Evolutionary conservation across 2,329 filamentous ascomycete species (phyloP).

Genomic region (Emericellopsis cladophorae): DNA sequence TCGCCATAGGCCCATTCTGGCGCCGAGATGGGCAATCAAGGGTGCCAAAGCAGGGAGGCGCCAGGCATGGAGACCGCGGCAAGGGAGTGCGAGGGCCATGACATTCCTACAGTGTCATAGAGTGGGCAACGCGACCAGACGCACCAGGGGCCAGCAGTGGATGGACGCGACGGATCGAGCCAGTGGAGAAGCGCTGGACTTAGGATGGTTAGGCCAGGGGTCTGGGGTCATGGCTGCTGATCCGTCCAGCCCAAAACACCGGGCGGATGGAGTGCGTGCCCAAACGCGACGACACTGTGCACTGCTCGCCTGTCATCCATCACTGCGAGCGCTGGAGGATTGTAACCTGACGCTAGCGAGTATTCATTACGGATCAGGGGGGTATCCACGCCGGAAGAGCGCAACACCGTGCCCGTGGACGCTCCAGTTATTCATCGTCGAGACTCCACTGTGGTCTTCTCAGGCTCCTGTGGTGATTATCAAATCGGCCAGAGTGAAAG

Average conservation of each 20-base stretch:
- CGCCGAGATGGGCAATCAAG: too few species aligned
- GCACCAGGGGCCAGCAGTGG: background rate
- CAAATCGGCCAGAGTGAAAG: too few species aligned
- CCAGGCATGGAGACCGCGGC: too few species aligned
- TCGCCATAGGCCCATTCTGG: too few species aligned
- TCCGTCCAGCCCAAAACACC: constrained; percentile 4
- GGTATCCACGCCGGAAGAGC: constrained; percentile 1
- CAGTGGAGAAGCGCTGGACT: too few species aligned
- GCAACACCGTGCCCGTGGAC: constrained; percentile 3
- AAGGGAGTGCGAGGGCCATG: too few species aligned
- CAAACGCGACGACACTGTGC: background rate
- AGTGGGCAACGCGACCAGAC: background rate
- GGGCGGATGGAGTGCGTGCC: background rate
- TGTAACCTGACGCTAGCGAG: background rate
- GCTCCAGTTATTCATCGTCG: background rate
- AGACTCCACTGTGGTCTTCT: too few species aligned
- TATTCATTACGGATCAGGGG: background rate
- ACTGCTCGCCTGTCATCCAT: background rate
- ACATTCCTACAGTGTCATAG: too few species aligned
- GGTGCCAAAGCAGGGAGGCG: too few species aligned
- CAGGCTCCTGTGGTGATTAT: background rate
- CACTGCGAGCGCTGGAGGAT: background rate
- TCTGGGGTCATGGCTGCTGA: constrained; percentile 3
- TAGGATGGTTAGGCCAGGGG: background rate
- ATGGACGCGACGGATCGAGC: too few species aligned